Base-by-base conservation (phyloP, 768 basidiomycete genomes). In the Astraeus odoratus region DNA sequence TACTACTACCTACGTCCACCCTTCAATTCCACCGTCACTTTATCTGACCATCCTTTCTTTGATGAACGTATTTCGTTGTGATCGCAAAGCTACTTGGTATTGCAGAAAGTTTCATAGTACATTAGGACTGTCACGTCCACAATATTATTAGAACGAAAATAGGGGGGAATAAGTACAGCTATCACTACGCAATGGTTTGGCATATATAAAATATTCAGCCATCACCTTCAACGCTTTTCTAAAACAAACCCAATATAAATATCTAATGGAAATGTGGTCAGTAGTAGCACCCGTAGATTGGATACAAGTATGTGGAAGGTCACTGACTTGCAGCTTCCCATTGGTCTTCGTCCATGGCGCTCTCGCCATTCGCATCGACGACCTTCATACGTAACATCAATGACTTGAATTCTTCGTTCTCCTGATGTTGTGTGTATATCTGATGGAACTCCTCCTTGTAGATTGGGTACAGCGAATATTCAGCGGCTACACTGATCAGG, bases 281-380 rank as follows among this genome's bases (percentile, higher is more conserved):
- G 26, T 36, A 29, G 15, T 7, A 26, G n/a, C n/a, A n/a, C n/a
- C n/a, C 35, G 15, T 8, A 6, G 4, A 15, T 26, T 34, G 7
- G 7, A 27, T 15, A 19, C 23, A 47, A 47, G 12, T 24, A 18
- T 8, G 15, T 20, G 44, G 27, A 19, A 20, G 39, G 26, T 26
- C 10, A 78, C 92, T 67, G 66, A 97, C 96, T 97, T n/a, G 92
- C 93, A 51, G 95, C 95, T 58, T 97, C 93, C 90, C 95, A 96
- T 66, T 98, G 94, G 54, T 88, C 85, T 53, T 87, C 86, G 52
- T 93, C 81, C 89, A 98, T 96, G 43, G 87, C 70, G 57, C 89
- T 94, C 67, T 86, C 86, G 2, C 93, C 92, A 33, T 84, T 75
- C 15, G 71, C 67, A 57, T 96, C 85, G 34, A 96, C 79, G 23